These are phyloP conservation scores for Protomyces pachydermus DNA, from an alignment of 1,139 yeast species.

Conservation along the genomic window DNA sequence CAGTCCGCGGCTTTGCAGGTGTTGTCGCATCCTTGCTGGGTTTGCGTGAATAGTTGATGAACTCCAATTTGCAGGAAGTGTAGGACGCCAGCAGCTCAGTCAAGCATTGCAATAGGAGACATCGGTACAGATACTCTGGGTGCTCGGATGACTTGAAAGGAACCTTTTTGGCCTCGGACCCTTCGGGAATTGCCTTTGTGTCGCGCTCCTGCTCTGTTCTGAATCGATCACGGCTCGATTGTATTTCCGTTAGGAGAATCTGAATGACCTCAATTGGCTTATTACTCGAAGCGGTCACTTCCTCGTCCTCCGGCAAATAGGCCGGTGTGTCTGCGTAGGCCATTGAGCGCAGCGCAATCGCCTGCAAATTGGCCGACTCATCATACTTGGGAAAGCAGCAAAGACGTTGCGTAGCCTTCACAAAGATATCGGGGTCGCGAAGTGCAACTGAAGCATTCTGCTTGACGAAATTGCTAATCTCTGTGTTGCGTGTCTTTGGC, in stretches of 20 bases:
- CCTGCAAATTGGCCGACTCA: slow-evolving; percentile 33
- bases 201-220: background rate
- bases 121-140: slow-evolving; percentile 56
- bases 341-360: slow-evolving; percentile 38
- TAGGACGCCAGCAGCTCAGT: slow-evolving; percentile 74
- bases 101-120: slow-evolving; percentile 62
- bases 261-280: background rate
- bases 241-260: background rate
- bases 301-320: background rate
- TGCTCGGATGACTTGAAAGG: slow-evolving; percentile 40
- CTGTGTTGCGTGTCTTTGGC: slow-evolving; percentile 37
- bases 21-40: slow-evolving; percentile 34
- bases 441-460: slow-evolving; percentile 55
- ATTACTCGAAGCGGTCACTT: background rate
- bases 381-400: slow-evolving; percentile 38
- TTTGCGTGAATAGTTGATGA: slow-evolving; percentile 58
- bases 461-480: slow-evolving; percentile 51
- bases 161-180: background rate
- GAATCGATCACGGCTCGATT: background rate
- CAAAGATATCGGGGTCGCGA: slow-evolving; percentile 55
- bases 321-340: background rate
- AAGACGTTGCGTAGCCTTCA: slow-evolving; percentile 50
- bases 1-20: slow-evolving; percentile 57
- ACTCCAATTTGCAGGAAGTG: slow-evolving; percentile 74
- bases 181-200: background rate